phyloP scores from a whole-genome alignment of 169 alveolate genomes.

The Plasmodium malariae region DNA sequence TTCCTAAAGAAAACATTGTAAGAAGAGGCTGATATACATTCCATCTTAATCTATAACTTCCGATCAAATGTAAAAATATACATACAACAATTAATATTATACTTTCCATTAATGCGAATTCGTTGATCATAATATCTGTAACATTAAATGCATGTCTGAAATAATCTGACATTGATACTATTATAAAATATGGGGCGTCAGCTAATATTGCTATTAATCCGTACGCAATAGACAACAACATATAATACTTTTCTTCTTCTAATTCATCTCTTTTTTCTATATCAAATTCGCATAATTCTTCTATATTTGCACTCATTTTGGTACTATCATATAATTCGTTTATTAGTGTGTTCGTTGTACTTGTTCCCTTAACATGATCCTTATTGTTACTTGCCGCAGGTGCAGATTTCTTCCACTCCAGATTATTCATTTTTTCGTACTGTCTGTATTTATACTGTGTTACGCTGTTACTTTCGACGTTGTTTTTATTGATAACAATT shows the following conservation, averaged over 20 bases:
- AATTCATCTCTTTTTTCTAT: conserved; percentile 22
- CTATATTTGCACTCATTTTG: conserved; percentile 4
- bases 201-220: conserved; percentile 42
- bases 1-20: background rate
- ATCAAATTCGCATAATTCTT: background rate
- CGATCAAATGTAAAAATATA: conserved; percentile 29
- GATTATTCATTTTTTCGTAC: no score
- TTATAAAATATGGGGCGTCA: conserved; percentile 47
- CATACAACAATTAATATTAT: conserved; percentile 19
- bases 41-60: conserved; percentile 51
- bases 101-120: conserved; percentile 53
- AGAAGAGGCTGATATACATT: conserved; percentile 15
- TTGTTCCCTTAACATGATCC: background rate
- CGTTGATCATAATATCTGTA: conserved; percentile 23
- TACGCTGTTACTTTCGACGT: no score
- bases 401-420: no score
- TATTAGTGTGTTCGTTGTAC: background rate
- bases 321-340: background rate
- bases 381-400: no score
- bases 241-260: conserved; percentile 23
- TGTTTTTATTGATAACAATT: no score
- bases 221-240: conserved; percentile 9
- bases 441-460: no score
- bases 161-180: conserved; percentile 42
- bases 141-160: conserved; percentile 31